Conservation (phyloP, 495 filamentous ascomycete species). For the Penicillium cinerascens region DNA sequence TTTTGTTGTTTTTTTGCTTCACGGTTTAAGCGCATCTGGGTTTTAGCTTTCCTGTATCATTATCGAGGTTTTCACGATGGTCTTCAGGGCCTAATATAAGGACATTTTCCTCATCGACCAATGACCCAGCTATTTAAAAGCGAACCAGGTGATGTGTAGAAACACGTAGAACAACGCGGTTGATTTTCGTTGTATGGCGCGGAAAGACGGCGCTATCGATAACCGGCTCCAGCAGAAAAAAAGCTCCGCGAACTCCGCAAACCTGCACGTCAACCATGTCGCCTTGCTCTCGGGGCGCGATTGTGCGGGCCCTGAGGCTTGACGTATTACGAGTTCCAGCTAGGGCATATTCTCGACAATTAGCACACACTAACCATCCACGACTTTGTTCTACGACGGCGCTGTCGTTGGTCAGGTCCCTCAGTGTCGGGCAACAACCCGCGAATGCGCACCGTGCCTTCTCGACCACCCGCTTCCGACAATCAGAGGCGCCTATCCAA, state of each 20-base stretch:
- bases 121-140: neutral
- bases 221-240: constrained; percentile 15
- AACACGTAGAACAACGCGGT: neutral
- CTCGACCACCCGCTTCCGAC: constrained; percentile 14
- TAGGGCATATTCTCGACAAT: neutral
- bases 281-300: constrained; percentile 27
- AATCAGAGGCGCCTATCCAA: constrained; percentile 2
- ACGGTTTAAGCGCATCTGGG: constrained; percentile 4
- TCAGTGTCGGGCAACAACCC: neutral
- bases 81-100: neutral
- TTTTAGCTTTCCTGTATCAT: constrained; percentile 10
- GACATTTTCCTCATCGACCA: neutral
- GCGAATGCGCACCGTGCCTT: constrained; percentile 4
- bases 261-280: constrained; percentile 28
- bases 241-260: constrained; percentile 21
- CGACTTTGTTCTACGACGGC: neutral
- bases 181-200: neutral
- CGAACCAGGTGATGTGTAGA: neutral
- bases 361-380: neutral
- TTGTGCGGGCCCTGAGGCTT: constrained; percentile 15
- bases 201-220: constrained; percentile 18
- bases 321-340: neutral
- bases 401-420: neutral
- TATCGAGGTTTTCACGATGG: neutral
- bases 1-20: constrained; percentile 10